Evolutionary conservation across 495 filamentous ascomycete species (phyloP).

Genomic region (Pyrenula massariospora): DNA sequence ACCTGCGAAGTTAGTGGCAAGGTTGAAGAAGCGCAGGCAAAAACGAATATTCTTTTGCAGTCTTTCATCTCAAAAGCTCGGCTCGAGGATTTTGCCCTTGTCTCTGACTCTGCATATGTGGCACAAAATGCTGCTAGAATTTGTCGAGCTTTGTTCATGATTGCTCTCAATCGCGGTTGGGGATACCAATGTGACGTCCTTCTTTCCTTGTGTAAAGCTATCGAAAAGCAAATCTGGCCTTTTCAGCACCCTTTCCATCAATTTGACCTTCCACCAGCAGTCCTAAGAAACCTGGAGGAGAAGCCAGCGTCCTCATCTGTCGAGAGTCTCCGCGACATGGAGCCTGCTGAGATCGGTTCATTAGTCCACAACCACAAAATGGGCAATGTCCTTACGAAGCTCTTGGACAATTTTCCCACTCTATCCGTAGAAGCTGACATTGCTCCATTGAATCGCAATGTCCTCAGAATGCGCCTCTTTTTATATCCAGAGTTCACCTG

Average conservation of each 20-base stretch:
- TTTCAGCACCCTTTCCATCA: conserved; percentile 92
- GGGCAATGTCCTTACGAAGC: conserved; percentile 66
- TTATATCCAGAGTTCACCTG: conserved; percentile 85
- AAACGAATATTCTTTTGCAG: conserved; percentile 93
- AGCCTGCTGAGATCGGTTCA: conserved; percentile 75
- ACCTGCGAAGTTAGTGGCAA: conserved; percentile 58
- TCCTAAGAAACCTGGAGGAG: conserved; percentile 72
- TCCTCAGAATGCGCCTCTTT: conserved; percentile 73
- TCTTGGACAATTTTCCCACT: conserved; percentile 86
- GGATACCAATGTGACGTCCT: conserved; percentile 87
- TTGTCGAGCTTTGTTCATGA: conserved; percentile 92
- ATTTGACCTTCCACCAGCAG: conserved; percentile 77
- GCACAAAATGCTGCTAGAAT: conserved; percentile 93
- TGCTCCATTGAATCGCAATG: conserved; percentile 88
- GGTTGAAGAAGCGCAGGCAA: conserved; percentile 68
- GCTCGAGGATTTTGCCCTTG: conserved; percentile 83
- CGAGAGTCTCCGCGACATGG: conserved; percentile 82
- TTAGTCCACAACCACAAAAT: conserved; percentile 84
- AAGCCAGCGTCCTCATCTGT: conserved; percentile 61
- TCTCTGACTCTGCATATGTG: conserved; percentile 87
- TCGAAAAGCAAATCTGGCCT: conserved; percentile 89
- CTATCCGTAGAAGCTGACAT: conserved; percentile 86
- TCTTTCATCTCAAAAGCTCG: conserved; percentile 83
- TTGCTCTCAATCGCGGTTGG: conserved; percentile 88
- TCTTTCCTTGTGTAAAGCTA: conserved; percentile 83